A percentile compares a stretch with the other conserved stretches of the same genome.
phyloP scores from a whole-genome alignment of 1,139 yeast species.

The Debaryomyces sp. region DNA sequence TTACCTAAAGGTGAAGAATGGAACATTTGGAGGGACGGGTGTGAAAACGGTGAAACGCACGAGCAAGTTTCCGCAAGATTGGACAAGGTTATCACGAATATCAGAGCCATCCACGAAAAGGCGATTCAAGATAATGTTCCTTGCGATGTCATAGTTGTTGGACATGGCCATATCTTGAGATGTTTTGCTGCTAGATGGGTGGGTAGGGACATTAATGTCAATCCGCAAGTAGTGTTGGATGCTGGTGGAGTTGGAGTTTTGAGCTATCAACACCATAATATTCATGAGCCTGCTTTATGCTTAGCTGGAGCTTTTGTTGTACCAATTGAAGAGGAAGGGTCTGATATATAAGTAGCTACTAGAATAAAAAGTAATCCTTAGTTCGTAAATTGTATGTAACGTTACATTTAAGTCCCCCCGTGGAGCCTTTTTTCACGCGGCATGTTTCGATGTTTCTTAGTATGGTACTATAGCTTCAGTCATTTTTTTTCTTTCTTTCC shows the following conservation, averaged over 20 bases:
- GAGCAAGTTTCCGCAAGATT: slow-evolving; percentile 67
- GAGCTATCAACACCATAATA: slow-evolving; percentile 82
- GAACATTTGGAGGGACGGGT: slow-evolving; percentile 91
- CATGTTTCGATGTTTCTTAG: background rate
- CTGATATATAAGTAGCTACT: slow-evolving; percentile 18
- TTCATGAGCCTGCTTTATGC: slow-evolving; percentile 83
- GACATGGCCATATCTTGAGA: slow-evolving; percentile 91
- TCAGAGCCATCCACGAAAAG: slow-evolving; percentile 61
- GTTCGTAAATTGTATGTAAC: slow-evolving; percentile 3
- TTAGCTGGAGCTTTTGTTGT: slow-evolving; percentile 80
- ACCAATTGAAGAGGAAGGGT: slow-evolving; percentile 56
- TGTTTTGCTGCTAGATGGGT: slow-evolving; percentile 92
- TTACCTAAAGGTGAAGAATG: slow-evolving; percentile 46
- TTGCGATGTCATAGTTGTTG: slow-evolving; percentile 80
- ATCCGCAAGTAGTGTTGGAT: slow-evolving; percentile 83
- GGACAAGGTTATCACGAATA: slow-evolving; percentile 65
- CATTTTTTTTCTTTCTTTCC: slow-evolving; percentile 1
- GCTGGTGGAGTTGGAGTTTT: slow-evolving; percentile 96
- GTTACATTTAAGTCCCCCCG: slow-evolving; percentile 5
- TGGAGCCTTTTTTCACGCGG: background rate
- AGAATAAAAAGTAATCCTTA: background rate
- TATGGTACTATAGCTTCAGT: background rate
- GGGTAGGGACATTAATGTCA: slow-evolving; percentile 52
- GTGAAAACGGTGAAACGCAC: slow-evolving; percentile 84
- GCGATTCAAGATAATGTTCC: slow-evolving; percentile 57